Conservation (phyloP, 169 alveolate species). For the Amoebophrya sp. region DNA sequence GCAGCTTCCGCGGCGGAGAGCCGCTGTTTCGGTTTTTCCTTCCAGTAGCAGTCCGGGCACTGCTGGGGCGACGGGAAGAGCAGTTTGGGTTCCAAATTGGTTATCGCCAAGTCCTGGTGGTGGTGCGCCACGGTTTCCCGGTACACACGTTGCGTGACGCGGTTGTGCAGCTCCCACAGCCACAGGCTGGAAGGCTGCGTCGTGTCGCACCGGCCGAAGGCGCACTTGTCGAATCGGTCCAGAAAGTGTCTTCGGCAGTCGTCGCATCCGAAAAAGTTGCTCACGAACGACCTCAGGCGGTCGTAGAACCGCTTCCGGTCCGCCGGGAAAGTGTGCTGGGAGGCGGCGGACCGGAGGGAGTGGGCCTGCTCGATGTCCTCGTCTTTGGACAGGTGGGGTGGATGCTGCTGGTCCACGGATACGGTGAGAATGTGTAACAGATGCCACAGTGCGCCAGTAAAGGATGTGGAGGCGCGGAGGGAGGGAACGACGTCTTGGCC, state of each 20-base stretch:
- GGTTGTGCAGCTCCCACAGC: conserved; percentile 14
- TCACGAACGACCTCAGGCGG: neutral
- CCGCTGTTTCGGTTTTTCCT: too few species aligned
- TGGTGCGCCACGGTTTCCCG: neutral
- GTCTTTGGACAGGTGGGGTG: neutral
- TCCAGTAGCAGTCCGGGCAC: neutral
- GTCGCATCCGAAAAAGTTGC: neutral
- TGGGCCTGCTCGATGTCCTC: too few species aligned
- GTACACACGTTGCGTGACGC: neutral
- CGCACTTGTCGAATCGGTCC: conserved; percentile 14
- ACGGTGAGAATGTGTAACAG: neutral
- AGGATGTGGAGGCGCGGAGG: too few species aligned
- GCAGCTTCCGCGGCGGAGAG: too few species aligned
- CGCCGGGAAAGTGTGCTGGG: neutral
- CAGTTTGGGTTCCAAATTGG: neutral
- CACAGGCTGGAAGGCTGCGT: neutral
- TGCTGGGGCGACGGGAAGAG: neutral
- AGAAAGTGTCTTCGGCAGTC: neutral
- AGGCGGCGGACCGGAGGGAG: too few species aligned
- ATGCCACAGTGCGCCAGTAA: neutral
- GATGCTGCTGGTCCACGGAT: neutral
- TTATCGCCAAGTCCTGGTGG: neutral
- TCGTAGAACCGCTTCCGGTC: neutral
- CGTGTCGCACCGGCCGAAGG: neutral
- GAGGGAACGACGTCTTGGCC: too few species aligned